Conservation (phyloP, 2,329 filamentous ascomycete species). For the Sarocladiaceae sp. region DNA sequence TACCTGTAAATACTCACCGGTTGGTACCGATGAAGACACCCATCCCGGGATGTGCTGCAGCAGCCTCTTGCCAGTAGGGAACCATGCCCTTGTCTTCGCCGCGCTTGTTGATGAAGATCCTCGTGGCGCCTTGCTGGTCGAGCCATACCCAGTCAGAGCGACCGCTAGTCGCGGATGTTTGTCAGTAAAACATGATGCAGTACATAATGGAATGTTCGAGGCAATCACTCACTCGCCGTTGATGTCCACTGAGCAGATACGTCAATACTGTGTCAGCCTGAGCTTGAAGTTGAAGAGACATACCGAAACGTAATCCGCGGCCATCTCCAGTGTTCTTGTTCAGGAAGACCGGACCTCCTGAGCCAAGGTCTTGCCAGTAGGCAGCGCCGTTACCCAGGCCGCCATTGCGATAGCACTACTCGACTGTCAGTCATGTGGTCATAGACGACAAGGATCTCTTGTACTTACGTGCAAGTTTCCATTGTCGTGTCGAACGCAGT, state of each 20-base stretch:
- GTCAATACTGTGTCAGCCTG: too few relatives aligned
- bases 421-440: too few relatives aligned
- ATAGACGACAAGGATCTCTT: too few relatives aligned
- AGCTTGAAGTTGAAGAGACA: not conserved
- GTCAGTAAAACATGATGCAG: not conserved
- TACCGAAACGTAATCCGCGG: not conserved
- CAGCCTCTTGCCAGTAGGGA: slow-evolving; percentile 10
- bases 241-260: slow-evolving; percentile 7
- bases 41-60: not conserved
- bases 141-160: slow-evolving; percentile 5
- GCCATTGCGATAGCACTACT: slow-evolving; percentile 1
- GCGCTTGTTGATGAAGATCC: slow-evolving; percentile 9
- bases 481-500: slow-evolving; percentile 10
- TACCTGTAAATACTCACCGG: too few relatives aligned
- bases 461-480: slow-evolving; percentile 8
- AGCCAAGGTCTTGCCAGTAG: slow-evolving; percentile 5
- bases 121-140: not conserved
- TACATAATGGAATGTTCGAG: too few relatives aligned
- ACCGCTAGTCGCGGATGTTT: not conserved
- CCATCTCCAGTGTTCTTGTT: not conserved
- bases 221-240: slow-evolving; percentile 6
- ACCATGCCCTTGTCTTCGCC: slow-evolving; percentile 11
- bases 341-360: not conserved
- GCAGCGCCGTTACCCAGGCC: not conserved
- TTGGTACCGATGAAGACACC: not conserved